Base-by-base conservation (phyloP, 1,284 basidiomycete genomes). In the Pseudozyma hubeiensis region DNA sequence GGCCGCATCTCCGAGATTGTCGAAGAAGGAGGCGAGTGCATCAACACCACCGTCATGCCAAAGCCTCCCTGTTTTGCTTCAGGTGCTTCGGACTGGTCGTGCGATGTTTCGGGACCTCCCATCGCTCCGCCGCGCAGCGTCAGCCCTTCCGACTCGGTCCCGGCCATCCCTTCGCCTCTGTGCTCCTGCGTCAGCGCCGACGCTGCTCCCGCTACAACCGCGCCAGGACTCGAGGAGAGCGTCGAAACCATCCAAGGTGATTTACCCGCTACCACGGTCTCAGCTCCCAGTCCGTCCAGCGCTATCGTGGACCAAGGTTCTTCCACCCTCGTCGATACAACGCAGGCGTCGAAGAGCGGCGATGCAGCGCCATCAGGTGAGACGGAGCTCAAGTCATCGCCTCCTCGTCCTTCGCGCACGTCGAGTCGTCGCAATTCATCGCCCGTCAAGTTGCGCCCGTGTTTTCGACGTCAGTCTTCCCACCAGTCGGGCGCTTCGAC, bases 1-100 rank as follows among this genome's bases (percentile, higher is more conserved):
- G 80, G 81, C 2, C 77, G 81, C 31, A 71, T 83, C 43, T 63
- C 72, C 30, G 81, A 83, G 57, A 62, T 83, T 31, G 64, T 80
- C 29, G 80, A 78, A 30, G 77, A 81, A 48, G 77, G 75, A 44
- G 71, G 68, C 49, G 79, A 73, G 9, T 59, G 57, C 58, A 69
- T 75, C 59, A 56, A 69, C 40, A 71, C 63, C 39, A 75, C 75
- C 46, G 62, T 74, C 50, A 74, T 77, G 75, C 70, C 75, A 41
- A 66, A 65, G 43, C 40, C 65, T 0, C 44, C 69, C 11, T 24
- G 24, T 24, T 53, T 40, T 16, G 59, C 73, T 14, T 52, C 45
- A 2, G 54, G 52, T 8, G 17, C 57, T 7, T 64, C 62, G 9
- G 78, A 77, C 3, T 77, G 69, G 72, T 52, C 67, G 0, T 68